Evolutionary conservation across 1,284 basidiomycete genomes (phyloP), one percentile per base, ranked within the genome.

Genomic region (Thecaphora frezii): DNA sequence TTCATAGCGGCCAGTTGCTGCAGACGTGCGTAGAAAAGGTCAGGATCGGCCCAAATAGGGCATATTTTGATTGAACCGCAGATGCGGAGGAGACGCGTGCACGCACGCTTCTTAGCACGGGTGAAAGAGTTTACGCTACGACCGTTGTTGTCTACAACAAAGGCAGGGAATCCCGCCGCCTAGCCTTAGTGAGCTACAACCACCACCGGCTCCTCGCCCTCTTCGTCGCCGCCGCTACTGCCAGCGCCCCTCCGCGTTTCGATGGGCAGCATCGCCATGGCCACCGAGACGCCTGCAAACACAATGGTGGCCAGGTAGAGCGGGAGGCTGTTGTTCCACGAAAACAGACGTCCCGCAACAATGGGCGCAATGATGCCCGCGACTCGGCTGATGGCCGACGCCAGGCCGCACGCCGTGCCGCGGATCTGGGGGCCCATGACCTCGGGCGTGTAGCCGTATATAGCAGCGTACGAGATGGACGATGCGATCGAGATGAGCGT

Each of bases 391-490:
- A 72, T 59, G 16, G 74, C 74, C 12, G 67, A 73, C 3, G 74
- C 74, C 2, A 64, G 56, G 4, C 73, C 76, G 39, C 69, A 69
- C 2, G 69, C 76, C 9, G 76, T 74, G 10, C 59, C 74, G 13
- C 76, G 51, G 16, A 77, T 56, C 2, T 58, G 62, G 4, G 73
- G 71, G 7, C 62, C 55, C 54, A 78, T 77, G 38, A 72, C 65
- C 44, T 74, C 70, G 8, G 76, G 76, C n/a, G 74, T 72, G 22
- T 71, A 74, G 5, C 71, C 71, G 45, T 78, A 78, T 25, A 78
- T 54, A 19, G 70, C 71, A 21, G 74, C 74, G 40, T 78, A 78
- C 28, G 73, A 68, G 28, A 71, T 72, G 13, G 67, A 70, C 21
- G 73, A 69, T 12, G 60, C 50, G 22, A 78, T 51, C 18, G 63